A percentile compares a stretch with the other conserved stretches of the same genome.
Conservation (phyloP, 495 filamentous ascomycete genomes). For the Immersiella caudata region DNA sequence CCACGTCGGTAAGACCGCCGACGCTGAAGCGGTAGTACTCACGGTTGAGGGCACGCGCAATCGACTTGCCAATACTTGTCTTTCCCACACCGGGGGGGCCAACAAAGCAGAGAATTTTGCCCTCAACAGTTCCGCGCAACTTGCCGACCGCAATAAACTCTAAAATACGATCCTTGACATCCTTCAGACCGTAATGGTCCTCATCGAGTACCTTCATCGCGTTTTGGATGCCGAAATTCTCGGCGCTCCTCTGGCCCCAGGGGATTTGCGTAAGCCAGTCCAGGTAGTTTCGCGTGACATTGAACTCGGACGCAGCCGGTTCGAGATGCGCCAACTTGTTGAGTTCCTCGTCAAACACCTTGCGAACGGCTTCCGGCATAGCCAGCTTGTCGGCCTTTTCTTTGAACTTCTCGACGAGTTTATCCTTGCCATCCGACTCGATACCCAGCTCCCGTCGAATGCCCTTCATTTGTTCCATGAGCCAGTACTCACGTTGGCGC, state of each 20-base stretch:
- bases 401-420: slow-evolving; percentile 94
- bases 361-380: slow-evolving; percentile 95
- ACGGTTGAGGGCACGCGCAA: slow-evolving; percentile 89
- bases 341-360: slow-evolving; percentile 97
- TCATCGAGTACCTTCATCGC: slow-evolving; percentile 91
- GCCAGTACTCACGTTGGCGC: slow-evolving; percentile 96
- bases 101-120: slow-evolving; percentile 98
- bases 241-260: slow-evolving; percentile 93
- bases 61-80: slow-evolving; percentile 97
- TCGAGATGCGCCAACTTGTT: slow-evolving; percentile 96
- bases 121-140: slow-evolving; percentile 94
- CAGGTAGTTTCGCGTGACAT: slow-evolving; percentile 98
- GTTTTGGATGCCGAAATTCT: slow-evolving; percentile 93
- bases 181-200: slow-evolving; percentile 95
- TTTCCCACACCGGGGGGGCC: slow-evolving; percentile 96
- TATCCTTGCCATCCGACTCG: slow-evolving; percentile 97
- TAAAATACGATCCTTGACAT: slow-evolving; percentile 98
- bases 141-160: slow-evolving; percentile 99
- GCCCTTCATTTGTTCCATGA: slow-evolving; percentile 99
- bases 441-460: slow-evolving; percentile 94
- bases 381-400: slow-evolving; percentile 92
- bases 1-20: slow-evolving; percentile 94
- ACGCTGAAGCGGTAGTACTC: slow-evolving; percentile 99
- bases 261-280: slow-evolving; percentile 99
- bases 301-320: slow-evolving; percentile 95